Base-by-base conservation (phyloP, 306 rosid species). In the Hippophae tibetana region DNA sequence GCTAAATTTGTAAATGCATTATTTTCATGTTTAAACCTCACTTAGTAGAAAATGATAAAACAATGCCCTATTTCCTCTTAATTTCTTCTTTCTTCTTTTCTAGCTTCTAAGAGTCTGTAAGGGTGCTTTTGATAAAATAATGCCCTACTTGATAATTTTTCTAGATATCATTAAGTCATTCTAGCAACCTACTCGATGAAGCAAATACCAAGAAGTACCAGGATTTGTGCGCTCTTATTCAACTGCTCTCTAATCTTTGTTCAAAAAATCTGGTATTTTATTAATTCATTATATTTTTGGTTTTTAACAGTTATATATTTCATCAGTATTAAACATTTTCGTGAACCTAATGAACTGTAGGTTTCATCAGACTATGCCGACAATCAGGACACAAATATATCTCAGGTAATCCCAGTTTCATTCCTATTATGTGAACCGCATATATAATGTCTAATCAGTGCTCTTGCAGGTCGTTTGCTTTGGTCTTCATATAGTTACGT, bases 161-260 rank as follows among this genome's bases (percentile, higher is more conserved):
- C 56, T 77, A 90, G 98, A 85, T 90, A 81, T 90, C 89, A 18
- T 10, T 90, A 51, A 87, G 92, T 71, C 87, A 74, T 73, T 90
- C 97, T 54, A 81, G 81, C 87, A 83, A 81, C 76, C 73, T 90
- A 72, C 81, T 71, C 58, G 79, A 65, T 69, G 98, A 90, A 82
- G 95, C 87, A 48, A 78, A 85, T 69, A 85, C 87, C 25, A 96
- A 87, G 47, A 81, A 83, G 78, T 90, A 90, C 71, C 87, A 79
- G 81, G 98, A 90, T 75, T 76, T 90, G 71, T 96, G 96, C 54
- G 98, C 98, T 57, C 96, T 90, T 79, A 96, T 90, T 72, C 98
- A 87, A 58, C 98, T 90, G 78, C 95, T 90, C 58, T 85, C 92
- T 61, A 81, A 77, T 69, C 96, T 90, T 65, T 90, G 98, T 67